Evolutionary conservation across 495 filamentous ascomycete species (phyloP).

Genomic region (Aspergillus taichungensis): DNA sequence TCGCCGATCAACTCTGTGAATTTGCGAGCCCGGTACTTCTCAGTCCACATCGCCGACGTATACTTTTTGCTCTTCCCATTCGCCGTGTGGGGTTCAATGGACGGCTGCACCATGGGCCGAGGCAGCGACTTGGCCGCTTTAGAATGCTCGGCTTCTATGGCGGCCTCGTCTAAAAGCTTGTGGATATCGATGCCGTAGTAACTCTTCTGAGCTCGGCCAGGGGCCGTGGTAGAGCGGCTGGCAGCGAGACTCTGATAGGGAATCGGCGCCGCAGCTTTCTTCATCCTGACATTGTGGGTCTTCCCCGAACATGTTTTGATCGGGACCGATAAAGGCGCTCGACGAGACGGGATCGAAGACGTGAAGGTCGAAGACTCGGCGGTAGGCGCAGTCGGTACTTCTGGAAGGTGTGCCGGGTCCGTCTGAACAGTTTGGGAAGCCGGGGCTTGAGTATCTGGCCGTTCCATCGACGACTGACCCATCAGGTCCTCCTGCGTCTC

Average conservation of each 20-base stretch:
- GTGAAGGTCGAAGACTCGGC: not conserved
- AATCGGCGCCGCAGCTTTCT: conserved; percentile 34
- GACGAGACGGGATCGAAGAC: conserved; percentile 8
- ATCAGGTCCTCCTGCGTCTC: conserved; percentile 26
- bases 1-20: conserved; percentile 93
- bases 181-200: conserved; percentile 94
- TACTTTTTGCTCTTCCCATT: conserved; percentile 22
- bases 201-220: conserved; percentile 66
- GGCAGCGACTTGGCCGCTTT: conserved; percentile 17
- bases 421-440: conserved; percentile 1
- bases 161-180: conserved; percentile 58
- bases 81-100: conserved; percentile 31
- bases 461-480: conserved; percentile 7
- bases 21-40: conserved; percentile 84
- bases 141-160: conserved; percentile 36
- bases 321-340: conserved; percentile 23
- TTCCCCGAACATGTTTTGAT: conserved; percentile 62
- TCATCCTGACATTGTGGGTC: conserved; percentile 44
- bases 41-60: conserved; percentile 63
- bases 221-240: conserved; percentile 54
- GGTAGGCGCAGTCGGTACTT: conserved; percentile 2
- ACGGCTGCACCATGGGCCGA: conserved; percentile 17
- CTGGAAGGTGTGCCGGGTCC: not conserved
- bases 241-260: conserved; percentile 65
- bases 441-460: conserved; percentile 3